A percentile compares a stretch with the other conserved stretches of the same genome.
These are phyloP conservation scores for Sporobolomyces roseus DNA, from an alignment of 768 basidiomycete species.

Conservation along the genomic window DNA sequence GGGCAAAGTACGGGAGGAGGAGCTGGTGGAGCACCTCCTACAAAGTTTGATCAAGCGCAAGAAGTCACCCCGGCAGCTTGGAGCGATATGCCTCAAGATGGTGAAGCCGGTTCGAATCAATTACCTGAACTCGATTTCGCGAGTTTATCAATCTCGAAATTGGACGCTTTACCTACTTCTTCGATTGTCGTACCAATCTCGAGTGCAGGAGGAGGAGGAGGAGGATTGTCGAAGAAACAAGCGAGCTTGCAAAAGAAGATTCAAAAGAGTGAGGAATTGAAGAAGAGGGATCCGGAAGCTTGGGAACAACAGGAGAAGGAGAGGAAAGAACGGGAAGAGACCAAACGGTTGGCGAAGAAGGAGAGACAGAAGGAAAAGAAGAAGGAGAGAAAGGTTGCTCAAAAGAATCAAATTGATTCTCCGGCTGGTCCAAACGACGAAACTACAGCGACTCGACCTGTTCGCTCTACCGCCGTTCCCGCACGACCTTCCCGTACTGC, in stretches of 20 bases:
- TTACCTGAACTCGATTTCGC: conserved; percentile 37
- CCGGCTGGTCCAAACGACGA: background rate
- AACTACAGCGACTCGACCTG: background rate
- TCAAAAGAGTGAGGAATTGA: conserved; percentile 30
- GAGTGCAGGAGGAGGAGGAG: background rate
- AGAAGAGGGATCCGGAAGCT: conserved; percentile 30
- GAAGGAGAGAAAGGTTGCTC: background rate
- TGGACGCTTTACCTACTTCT: conserved; percentile 15
- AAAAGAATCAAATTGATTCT: conserved; percentile 13
- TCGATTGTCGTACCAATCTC: background rate
- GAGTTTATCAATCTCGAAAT: conserved; percentile 22
- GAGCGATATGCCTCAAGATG: conserved; percentile 18
- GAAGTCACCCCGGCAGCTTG: conserved; percentile 1
- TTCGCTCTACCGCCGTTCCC: background rate
- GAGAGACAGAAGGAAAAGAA: conserved; percentile 18
- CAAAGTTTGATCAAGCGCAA: background rate
- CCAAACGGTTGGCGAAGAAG: conserved; percentile 8
- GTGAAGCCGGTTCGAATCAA: conserved; percentile 13
- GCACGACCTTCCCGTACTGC: conserved; percentile 10
- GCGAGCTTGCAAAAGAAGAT: conserved; percentile 12
- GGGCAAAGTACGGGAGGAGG: background rate
- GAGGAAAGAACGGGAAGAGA: conserved; percentile 1
- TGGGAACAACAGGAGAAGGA: conserved; percentile 25
- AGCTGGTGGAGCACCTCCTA: background rate
- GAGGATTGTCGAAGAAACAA: background rate